Conservation (phyloP, 2,329 filamentous ascomycete genomes). For the Aspergillus amoenus region DNA sequence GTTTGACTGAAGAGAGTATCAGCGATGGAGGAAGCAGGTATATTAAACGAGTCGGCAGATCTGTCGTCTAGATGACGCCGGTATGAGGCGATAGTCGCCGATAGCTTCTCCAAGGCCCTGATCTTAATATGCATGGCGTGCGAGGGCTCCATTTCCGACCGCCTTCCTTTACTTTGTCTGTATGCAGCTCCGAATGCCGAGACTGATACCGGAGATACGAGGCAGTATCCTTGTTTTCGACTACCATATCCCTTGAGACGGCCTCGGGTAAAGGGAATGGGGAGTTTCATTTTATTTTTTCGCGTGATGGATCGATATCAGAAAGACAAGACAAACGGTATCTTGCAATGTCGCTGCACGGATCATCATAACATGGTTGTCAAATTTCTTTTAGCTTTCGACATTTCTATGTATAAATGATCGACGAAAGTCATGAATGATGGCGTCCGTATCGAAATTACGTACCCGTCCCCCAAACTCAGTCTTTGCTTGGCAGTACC, state of each 20-base stretch:
- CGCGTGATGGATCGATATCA: background rate
- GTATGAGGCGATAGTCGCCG: too few species aligned
- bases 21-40: too few species aligned
- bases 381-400: background rate
- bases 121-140: too few species aligned
- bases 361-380: background rate
- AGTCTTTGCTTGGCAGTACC: background rate
- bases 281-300: background rate
- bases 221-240: background rate
- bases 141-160: background rate
- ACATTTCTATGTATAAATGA: slow-evolving; percentile 1
- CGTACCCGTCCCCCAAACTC: background rate
- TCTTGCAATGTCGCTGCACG: background rate
- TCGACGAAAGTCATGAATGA: background rate
- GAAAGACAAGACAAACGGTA: background rate
- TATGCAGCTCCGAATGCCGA: background rate
- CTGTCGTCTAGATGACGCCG: too few species aligned
- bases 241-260: background rate
- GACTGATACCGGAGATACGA: background rate
- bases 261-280: background rate
- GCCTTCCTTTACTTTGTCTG: background rate
- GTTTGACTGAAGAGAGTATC: too few species aligned
- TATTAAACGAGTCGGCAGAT: too few species aligned
- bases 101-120: too few species aligned
- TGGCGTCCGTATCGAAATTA: background rate